Conservation (phyloP, 441 rosid species). For the Adansonia rubrostipa region DNA sequence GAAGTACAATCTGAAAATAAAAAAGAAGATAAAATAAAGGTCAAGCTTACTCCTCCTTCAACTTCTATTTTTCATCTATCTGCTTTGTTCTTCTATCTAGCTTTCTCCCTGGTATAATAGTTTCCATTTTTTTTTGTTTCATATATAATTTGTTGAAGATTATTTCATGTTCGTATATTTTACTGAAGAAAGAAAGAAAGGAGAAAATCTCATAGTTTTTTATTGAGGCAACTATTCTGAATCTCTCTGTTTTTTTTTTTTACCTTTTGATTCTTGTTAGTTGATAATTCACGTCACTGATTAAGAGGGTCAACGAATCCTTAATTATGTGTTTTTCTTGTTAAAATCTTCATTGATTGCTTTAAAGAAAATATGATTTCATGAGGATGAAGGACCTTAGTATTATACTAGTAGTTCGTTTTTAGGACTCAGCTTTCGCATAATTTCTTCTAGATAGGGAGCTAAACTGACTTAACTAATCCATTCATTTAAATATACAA, state of each 20-base stretch:
- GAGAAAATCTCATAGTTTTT: not conserved
- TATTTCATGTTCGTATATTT: not conserved
- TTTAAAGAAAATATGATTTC: not conserved
- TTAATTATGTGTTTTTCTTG: not conserved
- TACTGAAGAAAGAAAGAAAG: not conserved
- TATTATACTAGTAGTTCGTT: not conserved
- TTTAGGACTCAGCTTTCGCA: not conserved
- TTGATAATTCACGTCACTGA: not conserved
- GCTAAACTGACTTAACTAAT: not conserved
- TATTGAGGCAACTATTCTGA: constrained; percentile 9
- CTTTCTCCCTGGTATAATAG: not conserved
- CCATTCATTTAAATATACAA: not conserved
- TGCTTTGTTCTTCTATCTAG: constrained; percentile 8
- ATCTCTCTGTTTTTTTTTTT: not conserved
- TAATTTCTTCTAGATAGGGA: not conserved
- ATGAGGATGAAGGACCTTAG: not conserved
- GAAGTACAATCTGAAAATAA: not conserved
- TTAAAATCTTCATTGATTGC: not conserved
- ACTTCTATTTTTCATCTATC: not conserved
- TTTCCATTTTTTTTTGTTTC: not conserved
- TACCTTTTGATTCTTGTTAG: not conserved
- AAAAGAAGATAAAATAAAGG: not conserved
- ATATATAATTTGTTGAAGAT: not conserved
- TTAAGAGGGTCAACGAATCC: not conserved
- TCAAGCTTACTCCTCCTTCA: not conserved